Evolutionary conservation across 306 rosid genomes (phyloP).

Genomic region (Argentina anserina): DNA sequence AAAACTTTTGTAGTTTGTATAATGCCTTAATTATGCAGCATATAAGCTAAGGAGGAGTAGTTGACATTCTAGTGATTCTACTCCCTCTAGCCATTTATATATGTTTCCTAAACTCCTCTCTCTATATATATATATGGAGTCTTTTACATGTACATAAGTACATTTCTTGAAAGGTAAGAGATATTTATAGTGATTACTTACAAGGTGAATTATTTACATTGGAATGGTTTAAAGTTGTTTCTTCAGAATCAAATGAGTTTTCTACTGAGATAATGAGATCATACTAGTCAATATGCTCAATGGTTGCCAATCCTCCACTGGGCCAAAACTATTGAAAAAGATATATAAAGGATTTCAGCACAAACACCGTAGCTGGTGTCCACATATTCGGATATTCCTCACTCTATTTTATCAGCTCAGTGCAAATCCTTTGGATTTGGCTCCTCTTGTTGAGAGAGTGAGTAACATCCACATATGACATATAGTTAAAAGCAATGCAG

Average conservation of each 20-base stretch:
- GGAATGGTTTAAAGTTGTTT: too few relatives aligned
- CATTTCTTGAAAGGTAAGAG: not conserved
- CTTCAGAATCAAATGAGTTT: not conserved
- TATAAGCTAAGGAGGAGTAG: not conserved
- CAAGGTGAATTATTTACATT: too few relatives aligned
- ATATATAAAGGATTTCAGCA: not conserved
- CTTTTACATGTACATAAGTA: too few relatives aligned
- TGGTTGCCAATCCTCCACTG: not conserved
- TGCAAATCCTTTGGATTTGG: conserved; percentile 20
- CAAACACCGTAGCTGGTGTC: conserved; percentile 1
- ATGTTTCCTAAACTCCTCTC: not conserved
- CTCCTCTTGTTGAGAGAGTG: not conserved
- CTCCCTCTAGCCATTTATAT: not conserved
- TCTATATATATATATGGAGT: not conserved
- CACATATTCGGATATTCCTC: conserved; percentile 15
- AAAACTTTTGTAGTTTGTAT: too few relatives aligned
- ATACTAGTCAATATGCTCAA: not conserved
- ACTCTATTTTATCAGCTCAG: not conserved
- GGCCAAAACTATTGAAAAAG: not conserved
- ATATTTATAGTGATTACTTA: not conserved
- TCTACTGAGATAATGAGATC: not conserved
- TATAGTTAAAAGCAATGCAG: not conserved
- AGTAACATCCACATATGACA: not conserved
- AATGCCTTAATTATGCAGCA: not conserved
- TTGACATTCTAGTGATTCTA: not conserved